Conservation (phyloP, 176 grass and related monocot genomes). For the Saccharum officinarum region DNA sequence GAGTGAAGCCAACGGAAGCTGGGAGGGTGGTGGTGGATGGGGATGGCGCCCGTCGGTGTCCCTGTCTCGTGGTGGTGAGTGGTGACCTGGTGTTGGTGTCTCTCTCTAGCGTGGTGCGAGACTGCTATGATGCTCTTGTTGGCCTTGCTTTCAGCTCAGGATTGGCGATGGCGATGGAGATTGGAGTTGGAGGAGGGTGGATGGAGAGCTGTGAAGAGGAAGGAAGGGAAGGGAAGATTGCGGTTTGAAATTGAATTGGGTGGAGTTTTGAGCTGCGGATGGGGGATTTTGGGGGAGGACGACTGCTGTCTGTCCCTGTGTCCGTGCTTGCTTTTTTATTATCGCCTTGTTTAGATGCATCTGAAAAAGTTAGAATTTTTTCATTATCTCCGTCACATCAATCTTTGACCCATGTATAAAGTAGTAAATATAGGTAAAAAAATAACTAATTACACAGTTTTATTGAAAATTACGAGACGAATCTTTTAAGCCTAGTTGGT, state of each 20-base stretch:
- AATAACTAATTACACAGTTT: too few relatives aligned
- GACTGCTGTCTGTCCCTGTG: conserved; percentile 9
- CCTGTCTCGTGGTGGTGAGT: not conserved
- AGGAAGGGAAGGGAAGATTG: not conserved
- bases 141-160: conserved; percentile 21
- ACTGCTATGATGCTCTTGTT: conserved; percentile 5
- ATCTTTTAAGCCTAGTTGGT: too few relatives aligned
- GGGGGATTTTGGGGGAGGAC: not conserved
- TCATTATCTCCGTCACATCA: too few relatives aligned
- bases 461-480: too few relatives aligned
- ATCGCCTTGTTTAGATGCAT: too few relatives aligned
- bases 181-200: not conserved
- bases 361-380: too few relatives aligned
- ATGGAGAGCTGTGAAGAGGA: not conserved
- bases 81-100: not conserved
- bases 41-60: conserved; percentile 11
- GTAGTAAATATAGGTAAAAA: too few relatives aligned
- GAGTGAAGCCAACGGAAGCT: conserved; percentile 63
- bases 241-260: conserved; percentile 33
- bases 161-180: conserved; percentile 13
- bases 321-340: not conserved
- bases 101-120: not conserved
- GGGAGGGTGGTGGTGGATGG: not conserved
- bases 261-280: conserved; percentile 20
- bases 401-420: too few relatives aligned